Evolutionary conservation across 441 rosid species (phyloP).

Genomic region (Adansonia grandidieri): DNA sequence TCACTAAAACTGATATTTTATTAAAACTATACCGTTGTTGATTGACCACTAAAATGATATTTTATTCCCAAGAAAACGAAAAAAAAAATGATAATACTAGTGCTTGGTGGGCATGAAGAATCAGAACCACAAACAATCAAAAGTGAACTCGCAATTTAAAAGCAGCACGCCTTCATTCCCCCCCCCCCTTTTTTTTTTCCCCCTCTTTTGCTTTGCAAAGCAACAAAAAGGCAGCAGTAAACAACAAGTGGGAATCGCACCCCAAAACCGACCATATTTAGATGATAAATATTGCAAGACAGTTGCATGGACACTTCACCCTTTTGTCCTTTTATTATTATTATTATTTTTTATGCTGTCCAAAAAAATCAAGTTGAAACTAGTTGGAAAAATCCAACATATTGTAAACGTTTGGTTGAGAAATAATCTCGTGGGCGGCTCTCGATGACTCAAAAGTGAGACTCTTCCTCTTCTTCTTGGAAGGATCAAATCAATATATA

Average conservation of each 20-base stretch:
- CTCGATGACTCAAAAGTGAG: background rate
- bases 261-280: too few species aligned
- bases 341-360: background rate
- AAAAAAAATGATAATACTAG: background rate
- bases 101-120: background rate
- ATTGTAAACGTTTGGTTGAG: background rate
- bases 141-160: background rate
- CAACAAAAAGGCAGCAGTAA: background rate
- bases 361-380: background rate
- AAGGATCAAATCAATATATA: too few species aligned
- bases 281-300: too few species aligned
- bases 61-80: background rate
- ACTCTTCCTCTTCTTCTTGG: background rate
- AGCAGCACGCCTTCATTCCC: background rate
- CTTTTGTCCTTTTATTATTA: too few species aligned
- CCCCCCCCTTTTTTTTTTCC: background rate
- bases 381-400: background rate
- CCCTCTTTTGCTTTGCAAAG: background rate
- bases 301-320: background rate
- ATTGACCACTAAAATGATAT: too few species aligned
- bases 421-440: slow-evolving; percentile 21
- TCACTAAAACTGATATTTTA: too few species aligned
- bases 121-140: background rate
- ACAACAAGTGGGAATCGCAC: background rate
- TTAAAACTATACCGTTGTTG: too few species aligned